A percentile compares a stretch with the other conserved stretches of the same genome.
These are phyloP conservation scores for Pestalotiopsis sp. DNA, from an alignment of 2,329 filamentous ascomycete species.

Conservation along the genomic window DNA sequence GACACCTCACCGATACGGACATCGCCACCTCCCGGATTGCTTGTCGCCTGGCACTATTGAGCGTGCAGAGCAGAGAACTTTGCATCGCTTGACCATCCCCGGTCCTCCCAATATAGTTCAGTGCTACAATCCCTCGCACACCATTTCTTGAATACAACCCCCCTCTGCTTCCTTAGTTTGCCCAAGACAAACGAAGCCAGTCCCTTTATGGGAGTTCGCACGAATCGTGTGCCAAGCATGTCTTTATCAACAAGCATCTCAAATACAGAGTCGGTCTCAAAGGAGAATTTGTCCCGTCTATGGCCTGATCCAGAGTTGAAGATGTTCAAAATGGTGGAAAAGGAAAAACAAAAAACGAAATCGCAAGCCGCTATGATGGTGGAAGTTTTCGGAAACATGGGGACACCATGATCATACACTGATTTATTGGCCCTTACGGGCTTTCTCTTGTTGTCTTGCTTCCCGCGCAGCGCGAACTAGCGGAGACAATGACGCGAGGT, in stretches of 20 bases:
- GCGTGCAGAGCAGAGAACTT: background rate
- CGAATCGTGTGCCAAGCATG: background rate
- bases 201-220: background rate
- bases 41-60: background rate
- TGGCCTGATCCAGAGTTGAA: conserved; percentile 7
- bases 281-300: conserved; percentile 1
- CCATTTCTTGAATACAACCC: background rate
- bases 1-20: background rate
- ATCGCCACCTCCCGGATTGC: background rate
- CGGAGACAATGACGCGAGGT: conserved; percentile 77
- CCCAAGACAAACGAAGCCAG: background rate
- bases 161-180: background rate
- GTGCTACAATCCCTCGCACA: background rate
- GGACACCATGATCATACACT: conserved; percentile 1
- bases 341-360: conserved; percentile 13
- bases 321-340: conserved; percentile 10
- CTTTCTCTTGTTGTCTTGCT: conserved; percentile 84
- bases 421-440: conserved; percentile 60
- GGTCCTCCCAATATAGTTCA: background rate
- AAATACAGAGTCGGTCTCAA: background rate
- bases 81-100: background rate
- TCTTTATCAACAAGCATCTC: background rate
- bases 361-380: conserved; percentile 15
- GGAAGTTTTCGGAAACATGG: background rate
- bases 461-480: conserved; percentile 84